Conservation (phyloP, 2,329 filamentous ascomycete species). For the Daldinia sp. region DNA sequence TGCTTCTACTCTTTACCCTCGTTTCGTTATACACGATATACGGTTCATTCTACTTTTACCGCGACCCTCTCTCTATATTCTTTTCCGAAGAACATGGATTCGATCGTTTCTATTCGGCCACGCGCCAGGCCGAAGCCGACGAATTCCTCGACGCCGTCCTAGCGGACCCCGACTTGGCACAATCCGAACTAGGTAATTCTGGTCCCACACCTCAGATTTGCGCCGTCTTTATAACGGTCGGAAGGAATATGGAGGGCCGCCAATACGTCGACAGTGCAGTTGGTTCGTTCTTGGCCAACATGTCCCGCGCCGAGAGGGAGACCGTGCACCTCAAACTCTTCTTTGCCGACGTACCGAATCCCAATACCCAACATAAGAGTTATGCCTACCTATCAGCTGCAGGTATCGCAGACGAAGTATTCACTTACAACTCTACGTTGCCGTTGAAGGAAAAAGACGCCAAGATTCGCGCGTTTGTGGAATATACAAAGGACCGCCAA, state of each 20-base stretch:
- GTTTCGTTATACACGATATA: constrained; percentile 43
- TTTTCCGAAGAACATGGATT: constrained; percentile 46
- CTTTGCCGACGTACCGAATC: constrained; percentile 45
- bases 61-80: constrained; percentile 47
- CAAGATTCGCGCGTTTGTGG: constrained; percentile 36
- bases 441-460: constrained; percentile 29
- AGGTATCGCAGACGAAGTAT: constrained; percentile 42
- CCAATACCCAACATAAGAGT: constrained; percentile 41
- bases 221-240: constrained; percentile 44
- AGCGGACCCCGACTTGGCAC: constrained; percentile 28
- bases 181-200: constrained; percentile 37
- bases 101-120: constrained; percentile 44
- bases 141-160: constrained; percentile 39
- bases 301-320: constrained; percentile 42
- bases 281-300: constrained; percentile 45
- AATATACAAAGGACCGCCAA: constrained; percentile 34
- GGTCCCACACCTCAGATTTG: constrained; percentile 40
- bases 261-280: constrained; percentile 47
- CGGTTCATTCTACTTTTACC: constrained; percentile 45
- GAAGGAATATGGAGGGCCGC: constrained; percentile 40
- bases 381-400: constrained; percentile 34
- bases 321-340: constrained; percentile 44
- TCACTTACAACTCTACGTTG: constrained; percentile 41
- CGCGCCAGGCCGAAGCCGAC: constrained; percentile 44
- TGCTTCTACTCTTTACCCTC: constrained; percentile 39